Percentiles rank a stretch among this genome's conserved stretches.
These are phyloP conservation scores for Claviceps citrina DNA, from an alignment of 2,329 filamentous ascomycete genomes.

Conservation along the genomic window DNA sequence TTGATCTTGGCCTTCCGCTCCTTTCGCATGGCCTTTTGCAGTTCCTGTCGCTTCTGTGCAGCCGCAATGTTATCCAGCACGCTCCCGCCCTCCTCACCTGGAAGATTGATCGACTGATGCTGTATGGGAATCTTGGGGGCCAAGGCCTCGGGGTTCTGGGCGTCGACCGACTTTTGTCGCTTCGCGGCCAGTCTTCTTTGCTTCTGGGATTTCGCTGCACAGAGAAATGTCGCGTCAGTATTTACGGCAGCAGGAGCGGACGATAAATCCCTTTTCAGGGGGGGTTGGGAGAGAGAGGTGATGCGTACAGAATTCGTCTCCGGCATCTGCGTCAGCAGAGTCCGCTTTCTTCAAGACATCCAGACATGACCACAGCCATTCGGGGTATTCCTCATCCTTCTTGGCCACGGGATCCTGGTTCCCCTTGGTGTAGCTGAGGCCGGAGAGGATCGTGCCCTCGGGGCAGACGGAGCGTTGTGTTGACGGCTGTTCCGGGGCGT, in stretches of 20 bases:
- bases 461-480: constrained; percentile 36
- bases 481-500: constrained; percentile 15
- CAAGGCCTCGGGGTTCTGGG: constrained; percentile 47
- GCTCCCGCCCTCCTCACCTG: constrained; percentile 29
- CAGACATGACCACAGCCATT: constrained; percentile 65
- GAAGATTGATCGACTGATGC: constrained; percentile 64
- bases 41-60: constrained; percentile 38
- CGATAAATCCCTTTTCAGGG: too few relatives aligned
- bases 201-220: constrained; percentile 68
- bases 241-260: too few relatives aligned
- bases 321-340: constrained; percentile 38
- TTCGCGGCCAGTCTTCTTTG: constrained; percentile 58
- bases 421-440: constrained; percentile 65
- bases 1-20: constrained; percentile 66
- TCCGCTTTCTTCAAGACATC: constrained; percentile 42
- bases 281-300: too few relatives aligned
- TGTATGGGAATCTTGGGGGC: constrained; percentile 58
- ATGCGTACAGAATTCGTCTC: constrained; percentile 65
- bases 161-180: constrained; percentile 40
- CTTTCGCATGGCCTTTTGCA: constrained; percentile 57
- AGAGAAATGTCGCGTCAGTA: too few relatives aligned
- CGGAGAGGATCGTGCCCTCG: constrained; percentile 54
- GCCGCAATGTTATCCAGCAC: constrained; percentile 32
- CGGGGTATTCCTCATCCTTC: constrained; percentile 61
- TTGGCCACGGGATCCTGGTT: constrained; percentile 57